Evolutionary conservation across 1,139 yeast species (phyloP).

Genomic region (Diutina ranongensis): DNA sequence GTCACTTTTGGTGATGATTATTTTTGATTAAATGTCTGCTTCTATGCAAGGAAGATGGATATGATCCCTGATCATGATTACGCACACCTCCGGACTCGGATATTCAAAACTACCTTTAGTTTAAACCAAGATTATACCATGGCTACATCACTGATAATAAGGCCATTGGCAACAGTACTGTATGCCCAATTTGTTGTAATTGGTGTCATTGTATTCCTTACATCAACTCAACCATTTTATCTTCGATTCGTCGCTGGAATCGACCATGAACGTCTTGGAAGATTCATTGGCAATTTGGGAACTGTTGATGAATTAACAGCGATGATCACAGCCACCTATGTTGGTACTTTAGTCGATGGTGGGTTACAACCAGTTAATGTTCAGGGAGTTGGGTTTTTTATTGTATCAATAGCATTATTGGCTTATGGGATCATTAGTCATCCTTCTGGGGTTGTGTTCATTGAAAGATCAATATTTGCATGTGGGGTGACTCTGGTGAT

Average conservation of each 20-base stretch:
- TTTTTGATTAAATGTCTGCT: no score
- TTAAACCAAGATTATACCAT: no score
- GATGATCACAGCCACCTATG: slow-evolving; percentile 44
- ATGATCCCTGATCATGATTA: no score
- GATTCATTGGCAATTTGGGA: slow-evolving; percentile 48
- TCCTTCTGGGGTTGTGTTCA: slow-evolving; percentile 32
- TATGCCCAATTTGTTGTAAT: slow-evolving; percentile 38
- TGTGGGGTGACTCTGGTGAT: slow-evolving; percentile 43
- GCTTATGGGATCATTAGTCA: slow-evolving; percentile 31
- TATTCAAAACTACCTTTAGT: no score
- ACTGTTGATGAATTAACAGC: slow-evolving; percentile 51
- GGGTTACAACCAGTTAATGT: slow-evolving; percentile 14
- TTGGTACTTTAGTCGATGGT: slow-evolving; percentile 51
- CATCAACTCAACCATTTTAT: slow-evolving; percentile 60
- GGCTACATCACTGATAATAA: neutral
- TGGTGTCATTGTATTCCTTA: slow-evolving; percentile 52
- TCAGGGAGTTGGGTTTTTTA: slow-evolving; percentile 34
- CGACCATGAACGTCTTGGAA: slow-evolving; percentile 32
- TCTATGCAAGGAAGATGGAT: no score
- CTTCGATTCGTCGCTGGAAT: slow-evolving; percentile 44
- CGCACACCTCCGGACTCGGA: no score
- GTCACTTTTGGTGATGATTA: no score
- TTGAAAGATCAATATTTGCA: slow-evolving; percentile 47
- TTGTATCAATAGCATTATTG: slow-evolving; percentile 35
- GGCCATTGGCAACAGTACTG: neutral